These are phyloP conservation scores for Candida ipomoeae DNA, from an alignment of 805 yeast genomes.

Conservation along the genomic window DNA sequence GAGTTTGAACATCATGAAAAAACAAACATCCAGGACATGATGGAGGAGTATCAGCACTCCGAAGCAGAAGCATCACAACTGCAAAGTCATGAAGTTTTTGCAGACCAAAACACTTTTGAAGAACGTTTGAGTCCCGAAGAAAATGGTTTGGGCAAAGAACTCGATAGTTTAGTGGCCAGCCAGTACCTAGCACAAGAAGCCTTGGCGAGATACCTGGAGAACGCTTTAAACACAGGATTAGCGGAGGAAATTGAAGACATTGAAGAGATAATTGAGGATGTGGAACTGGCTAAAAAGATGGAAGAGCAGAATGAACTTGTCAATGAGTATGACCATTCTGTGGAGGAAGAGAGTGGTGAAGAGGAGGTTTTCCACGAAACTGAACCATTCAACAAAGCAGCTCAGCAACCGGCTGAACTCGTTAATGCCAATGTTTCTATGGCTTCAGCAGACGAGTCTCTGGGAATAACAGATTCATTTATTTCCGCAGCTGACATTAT, in stretches of 20 bases:
- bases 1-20: neutral
- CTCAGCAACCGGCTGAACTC: neutral
- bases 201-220: neutral
- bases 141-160: neutral
- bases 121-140: neutral
- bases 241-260: neutral
- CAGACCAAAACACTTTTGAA: neutral
- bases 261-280: neutral
- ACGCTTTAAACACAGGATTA: neutral
- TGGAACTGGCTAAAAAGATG: neutral
- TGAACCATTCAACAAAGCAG: neutral
- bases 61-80: neutral
- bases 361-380: neutral
- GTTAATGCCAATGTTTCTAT: neutral
- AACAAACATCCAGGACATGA: neutral
- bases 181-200: neutral
- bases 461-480: neutral
- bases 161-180: neutral
- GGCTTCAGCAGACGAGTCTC: neutral
- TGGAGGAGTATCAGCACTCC: neutral
- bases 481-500: neutral
- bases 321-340: neutral
- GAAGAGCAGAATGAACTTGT: neutral
- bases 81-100: neutral
- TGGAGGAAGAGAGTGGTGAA: neutral